Percentiles rank a stretch among this genome's conserved stretches.
These are phyloP conservation scores for Ulmus americana DNA, from an alignment of 331 rosid genomes.

Conservation along the genomic window DNA sequence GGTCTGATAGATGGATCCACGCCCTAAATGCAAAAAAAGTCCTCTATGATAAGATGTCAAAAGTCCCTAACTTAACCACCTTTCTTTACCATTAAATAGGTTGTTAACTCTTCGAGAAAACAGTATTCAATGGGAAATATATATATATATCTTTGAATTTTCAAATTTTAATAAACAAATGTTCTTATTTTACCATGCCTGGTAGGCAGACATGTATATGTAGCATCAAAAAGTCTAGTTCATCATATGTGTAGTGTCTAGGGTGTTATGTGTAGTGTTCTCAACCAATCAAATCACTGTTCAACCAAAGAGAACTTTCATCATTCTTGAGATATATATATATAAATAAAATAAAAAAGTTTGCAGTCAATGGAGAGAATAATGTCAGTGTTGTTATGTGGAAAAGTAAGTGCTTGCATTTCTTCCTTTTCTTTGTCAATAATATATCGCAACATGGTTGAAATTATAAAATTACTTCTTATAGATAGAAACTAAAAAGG, in stretches of 20 bases:
- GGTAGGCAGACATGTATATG: too few species aligned
- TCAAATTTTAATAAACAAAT: background rate
- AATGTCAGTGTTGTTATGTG: background rate
- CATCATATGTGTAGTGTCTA: too few species aligned
- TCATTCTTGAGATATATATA: background rate
- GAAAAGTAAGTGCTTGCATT: too few species aligned
- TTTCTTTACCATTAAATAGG: background rate
- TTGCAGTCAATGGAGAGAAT: background rate
- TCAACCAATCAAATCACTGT: background rate
- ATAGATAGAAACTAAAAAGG: background rate
- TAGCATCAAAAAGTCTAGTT: background rate
- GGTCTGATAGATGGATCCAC: slow-evolving; percentile 87
- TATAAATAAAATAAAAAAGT: background rate
- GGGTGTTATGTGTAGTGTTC: background rate
- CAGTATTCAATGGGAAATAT: background rate
- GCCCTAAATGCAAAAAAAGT: slow-evolving; percentile 51
- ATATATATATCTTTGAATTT: background rate
- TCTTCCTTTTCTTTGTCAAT: too few species aligned
- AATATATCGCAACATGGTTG: too few species aligned
- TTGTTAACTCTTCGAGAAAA: background rate
- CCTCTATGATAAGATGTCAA: slow-evolving; percentile 22
- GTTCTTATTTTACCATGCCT: background rate
- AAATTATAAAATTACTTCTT: too few species aligned
- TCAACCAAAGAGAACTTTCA: background rate
- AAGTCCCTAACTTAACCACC: background rate